Conservation (phyloP, 2,329 filamentous ascomycete genomes). For the Beauveria brongniartii region DNA sequence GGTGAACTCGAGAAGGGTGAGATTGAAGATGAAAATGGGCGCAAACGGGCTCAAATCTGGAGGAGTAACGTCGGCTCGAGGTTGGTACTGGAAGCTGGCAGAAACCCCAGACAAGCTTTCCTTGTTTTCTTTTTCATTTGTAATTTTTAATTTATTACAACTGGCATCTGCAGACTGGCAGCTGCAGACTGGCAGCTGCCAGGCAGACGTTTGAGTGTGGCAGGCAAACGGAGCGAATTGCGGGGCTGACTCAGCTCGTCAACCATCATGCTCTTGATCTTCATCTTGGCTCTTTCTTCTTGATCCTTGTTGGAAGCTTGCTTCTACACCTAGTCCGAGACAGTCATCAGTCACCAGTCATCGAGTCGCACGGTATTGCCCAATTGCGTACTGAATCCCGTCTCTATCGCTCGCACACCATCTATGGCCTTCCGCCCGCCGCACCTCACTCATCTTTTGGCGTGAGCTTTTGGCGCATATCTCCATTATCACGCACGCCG, state of each 20-base stretch:
- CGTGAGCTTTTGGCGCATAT: slow-evolving; percentile 1
- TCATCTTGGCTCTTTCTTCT: background rate
- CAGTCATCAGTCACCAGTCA: background rate
- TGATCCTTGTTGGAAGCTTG: background rate
- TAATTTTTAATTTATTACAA: too few relatives aligned
- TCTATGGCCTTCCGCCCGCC: background rate
- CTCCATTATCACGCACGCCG: slow-evolving; percentile 1
- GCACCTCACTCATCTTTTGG: background rate
- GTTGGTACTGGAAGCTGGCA: background rate
- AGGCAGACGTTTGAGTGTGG: background rate
- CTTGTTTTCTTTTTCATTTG: too few relatives aligned
- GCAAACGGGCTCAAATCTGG: background rate
- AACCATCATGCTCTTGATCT: background rate
- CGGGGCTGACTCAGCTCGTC: slow-evolving; percentile 5
- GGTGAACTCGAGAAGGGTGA: background rate
- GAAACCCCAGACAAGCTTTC: too few relatives aligned
- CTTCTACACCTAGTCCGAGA: background rate
- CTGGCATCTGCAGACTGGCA: background rate
- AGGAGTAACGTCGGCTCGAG: background rate
- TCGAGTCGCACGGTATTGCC: slow-evolving; percentile 5
- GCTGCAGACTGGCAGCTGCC: background rate
- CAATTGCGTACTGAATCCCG: slow-evolving; percentile 7
- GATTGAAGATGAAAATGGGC: background rate
- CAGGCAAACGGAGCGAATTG: background rate
- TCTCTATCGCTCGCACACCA: background rate